phyloP scores from a whole-genome alignment of 352 stramenopile genomes.

The Thalassiosira hispida region DNA sequence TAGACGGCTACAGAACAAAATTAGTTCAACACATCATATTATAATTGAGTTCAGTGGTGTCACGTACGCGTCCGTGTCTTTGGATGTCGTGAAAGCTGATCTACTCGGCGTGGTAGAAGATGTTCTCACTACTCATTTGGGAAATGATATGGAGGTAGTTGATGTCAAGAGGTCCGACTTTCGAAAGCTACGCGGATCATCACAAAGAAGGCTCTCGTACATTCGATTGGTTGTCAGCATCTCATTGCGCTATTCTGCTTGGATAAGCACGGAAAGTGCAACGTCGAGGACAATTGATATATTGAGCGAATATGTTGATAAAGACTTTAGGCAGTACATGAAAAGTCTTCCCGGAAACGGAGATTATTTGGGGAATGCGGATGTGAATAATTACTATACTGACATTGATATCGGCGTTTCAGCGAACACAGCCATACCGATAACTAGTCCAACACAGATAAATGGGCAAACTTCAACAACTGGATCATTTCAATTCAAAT shows the following conservation, averaged over 20 bases:
- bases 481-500: background rate
- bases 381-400: background rate
- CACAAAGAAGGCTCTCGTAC: slow-evolving; percentile 1
- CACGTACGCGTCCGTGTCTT: background rate
- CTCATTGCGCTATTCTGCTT: slow-evolving; percentile 1
- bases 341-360: slow-evolving; percentile 9
- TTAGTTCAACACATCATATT: background rate
- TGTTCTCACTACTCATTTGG: background rate
- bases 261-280: background rate
- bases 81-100: slow-evolving; percentile 1
- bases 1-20: background rate
- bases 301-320: slow-evolving; percentile 1
- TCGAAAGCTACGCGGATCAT: background rate
- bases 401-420: background rate
- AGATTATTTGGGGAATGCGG: background rate
- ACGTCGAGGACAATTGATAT: background rate
- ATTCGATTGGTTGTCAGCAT: background rate
- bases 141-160: slow-evolving; percentile 2
- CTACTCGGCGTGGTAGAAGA: background rate
- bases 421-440: background rate
- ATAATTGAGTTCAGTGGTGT: background rate
- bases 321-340: slow-evolving; percentile 10
- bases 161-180: background rate
- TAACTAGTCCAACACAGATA: background rate
- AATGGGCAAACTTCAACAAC: background rate